phyloP scores from a whole-genome alignment of 2,329 filamentous ascomycete genomes.

The Daldinia eschscholtzii region DNA sequence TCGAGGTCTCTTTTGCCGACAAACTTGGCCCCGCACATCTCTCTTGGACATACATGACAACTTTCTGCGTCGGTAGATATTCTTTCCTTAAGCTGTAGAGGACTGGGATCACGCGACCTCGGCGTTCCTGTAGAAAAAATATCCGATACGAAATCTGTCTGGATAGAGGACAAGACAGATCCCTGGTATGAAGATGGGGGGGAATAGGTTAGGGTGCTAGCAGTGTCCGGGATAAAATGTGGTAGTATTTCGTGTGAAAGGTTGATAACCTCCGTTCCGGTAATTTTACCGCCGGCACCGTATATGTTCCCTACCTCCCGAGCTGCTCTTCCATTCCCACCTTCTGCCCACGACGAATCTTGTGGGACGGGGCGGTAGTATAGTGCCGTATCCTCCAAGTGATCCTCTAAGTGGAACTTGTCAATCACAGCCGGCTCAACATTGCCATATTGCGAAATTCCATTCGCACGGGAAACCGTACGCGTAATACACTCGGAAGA shows the following conservation, averaged over 20 bases:
- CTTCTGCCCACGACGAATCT: constrained; percentile 37
- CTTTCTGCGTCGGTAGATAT: not conserved
- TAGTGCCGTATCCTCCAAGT: constrained; percentile 16
- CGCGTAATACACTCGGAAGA: not conserved
- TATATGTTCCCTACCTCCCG: constrained; percentile 20
- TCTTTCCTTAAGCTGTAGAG: constrained; percentile 37
- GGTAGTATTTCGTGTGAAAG: constrained; percentile 19
- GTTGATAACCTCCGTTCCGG: constrained; percentile 18
- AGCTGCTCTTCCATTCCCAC: constrained; percentile 19
- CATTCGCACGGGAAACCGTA: not conserved
- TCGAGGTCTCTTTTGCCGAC: constrained; percentile 22
- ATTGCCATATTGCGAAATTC: constrained; percentile 3
- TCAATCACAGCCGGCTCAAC: constrained; percentile 2
- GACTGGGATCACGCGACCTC: constrained; percentile 39
- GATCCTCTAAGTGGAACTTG: not conserved
- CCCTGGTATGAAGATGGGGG: constrained; percentile 41
- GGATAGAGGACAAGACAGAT: constrained; percentile 41
- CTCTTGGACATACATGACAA: constrained; percentile 11
- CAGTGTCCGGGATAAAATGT: constrained; percentile 18
- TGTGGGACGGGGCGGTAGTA: constrained; percentile 18
- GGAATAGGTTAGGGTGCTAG: constrained; percentile 37
- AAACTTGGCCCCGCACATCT: constrained; percentile 10
- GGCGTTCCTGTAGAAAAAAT: constrained; percentile 8
- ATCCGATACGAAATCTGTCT: constrained; percentile 41
- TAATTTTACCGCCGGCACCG: constrained; percentile 31